Conservation (phyloP, 176 grass and related monocot genomes). For the Zoysia pacifica region DNA sequence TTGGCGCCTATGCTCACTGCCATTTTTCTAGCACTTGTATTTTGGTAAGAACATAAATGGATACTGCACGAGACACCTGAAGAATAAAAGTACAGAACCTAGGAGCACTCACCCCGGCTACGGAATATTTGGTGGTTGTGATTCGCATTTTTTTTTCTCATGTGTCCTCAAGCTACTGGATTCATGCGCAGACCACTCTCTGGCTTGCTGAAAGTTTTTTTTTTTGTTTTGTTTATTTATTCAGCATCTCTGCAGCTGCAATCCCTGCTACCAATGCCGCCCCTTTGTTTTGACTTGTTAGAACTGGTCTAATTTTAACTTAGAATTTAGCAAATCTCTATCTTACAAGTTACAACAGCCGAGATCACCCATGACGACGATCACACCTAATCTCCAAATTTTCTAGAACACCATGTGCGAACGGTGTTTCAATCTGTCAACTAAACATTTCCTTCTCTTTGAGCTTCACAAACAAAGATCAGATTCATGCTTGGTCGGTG, state of each 20-base stretch:
- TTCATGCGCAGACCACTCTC: neutral
- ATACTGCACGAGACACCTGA: neutral
- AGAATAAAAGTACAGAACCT: neutral
- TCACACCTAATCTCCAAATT: too few relatives aligned
- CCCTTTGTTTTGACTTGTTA: neutral
- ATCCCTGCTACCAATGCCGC: neutral
- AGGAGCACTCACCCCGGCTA: constrained; percentile 10
- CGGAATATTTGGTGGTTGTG: neutral
- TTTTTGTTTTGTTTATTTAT: neutral
- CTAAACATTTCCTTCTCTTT: too few relatives aligned
- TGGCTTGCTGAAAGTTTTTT: neutral
- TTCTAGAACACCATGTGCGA: too few relatives aligned
- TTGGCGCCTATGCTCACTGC: too few relatives aligned
- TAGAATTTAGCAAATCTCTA: too few relatives aligned
- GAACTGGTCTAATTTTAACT: too few relatives aligned
- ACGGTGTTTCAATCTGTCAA: too few relatives aligned
- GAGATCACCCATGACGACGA: too few relatives aligned
- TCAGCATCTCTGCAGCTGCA: neutral
- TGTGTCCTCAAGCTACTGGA: constrained; percentile 1
- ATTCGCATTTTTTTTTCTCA: neutral
- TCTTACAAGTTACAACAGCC: too few relatives aligned
- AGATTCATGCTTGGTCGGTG: neutral
- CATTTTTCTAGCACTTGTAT: neutral
- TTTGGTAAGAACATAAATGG: neutral
- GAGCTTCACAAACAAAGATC: neutral